A percentile compares a stretch with the other conserved stretches of the same genome.
phyloP scores from a whole-genome alignment of 345 rosid genomes.

The Pugionium dolabratum region DNA sequence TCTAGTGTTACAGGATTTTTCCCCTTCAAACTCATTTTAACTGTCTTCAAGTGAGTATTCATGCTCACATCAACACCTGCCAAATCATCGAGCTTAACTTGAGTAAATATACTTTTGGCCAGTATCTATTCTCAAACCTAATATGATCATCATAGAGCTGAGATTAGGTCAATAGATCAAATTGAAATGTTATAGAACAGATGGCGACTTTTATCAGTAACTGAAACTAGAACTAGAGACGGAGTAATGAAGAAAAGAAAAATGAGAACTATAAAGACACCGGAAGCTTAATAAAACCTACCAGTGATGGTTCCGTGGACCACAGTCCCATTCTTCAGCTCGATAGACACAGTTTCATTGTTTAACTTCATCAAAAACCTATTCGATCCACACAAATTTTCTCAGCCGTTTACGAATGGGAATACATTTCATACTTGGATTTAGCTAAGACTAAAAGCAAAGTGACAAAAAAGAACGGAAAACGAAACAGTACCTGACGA shows the following conservation, averaged over 20 bases:
- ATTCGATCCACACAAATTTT: slow-evolving; percentile 31
- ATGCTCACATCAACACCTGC: slow-evolving; percentile 96
- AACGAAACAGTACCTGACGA: slow-evolving; percentile 48
- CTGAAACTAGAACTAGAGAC: not conserved
- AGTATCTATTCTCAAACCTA: too few relatives aligned
- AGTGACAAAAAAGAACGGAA: not conserved
- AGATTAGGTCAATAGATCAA: too few relatives aligned
- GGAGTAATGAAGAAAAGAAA: not conserved
- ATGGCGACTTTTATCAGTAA: not conserved
- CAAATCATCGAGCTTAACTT: slow-evolving; percentile 2
- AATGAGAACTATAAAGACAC: not conserved
- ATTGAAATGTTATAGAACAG: not conserved
- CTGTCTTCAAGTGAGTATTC: slow-evolving; percentile 97
- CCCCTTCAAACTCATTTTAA: slow-evolving; percentile 89
- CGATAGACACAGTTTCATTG: slow-evolving; percentile 95
- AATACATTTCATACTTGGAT: too few relatives aligned
- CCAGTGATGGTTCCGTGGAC: slow-evolving; percentile 98
- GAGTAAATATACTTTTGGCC: too few relatives aligned
- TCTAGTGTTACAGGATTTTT: slow-evolving; percentile 85
- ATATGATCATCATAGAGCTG: too few relatives aligned
- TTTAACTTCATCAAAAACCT: slow-evolving; percentile 98
- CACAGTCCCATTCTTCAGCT: slow-evolving; percentile 91
- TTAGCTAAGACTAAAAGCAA: not conserved
- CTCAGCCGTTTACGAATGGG: not conserved
- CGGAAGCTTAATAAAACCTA: slow-evolving; percentile 27